These are phyloP conservation scores for Talaromyces sp. DNA, from an alignment of 2,329 filamentous ascomycete species.

Conservation along the genomic window DNA sequence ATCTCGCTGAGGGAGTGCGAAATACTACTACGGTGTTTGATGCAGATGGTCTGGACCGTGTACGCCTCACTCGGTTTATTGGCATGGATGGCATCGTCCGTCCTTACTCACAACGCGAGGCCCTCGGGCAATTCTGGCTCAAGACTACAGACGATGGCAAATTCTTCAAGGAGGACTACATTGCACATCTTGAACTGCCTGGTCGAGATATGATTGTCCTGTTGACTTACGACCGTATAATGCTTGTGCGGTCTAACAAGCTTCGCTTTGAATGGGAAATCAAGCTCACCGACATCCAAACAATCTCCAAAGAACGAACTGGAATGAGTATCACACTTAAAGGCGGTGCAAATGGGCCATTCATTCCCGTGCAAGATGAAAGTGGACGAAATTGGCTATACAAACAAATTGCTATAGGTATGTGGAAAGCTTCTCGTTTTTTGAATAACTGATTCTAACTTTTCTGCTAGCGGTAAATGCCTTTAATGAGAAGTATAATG, in stretches of 20 bases:
- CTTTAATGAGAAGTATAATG: conserved; percentile 64
- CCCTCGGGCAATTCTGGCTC: conserved; percentile 95
- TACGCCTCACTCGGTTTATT: conserved; percentile 89
- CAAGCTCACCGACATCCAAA: conserved; percentile 90
- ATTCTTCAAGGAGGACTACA: conserved; percentile 96
- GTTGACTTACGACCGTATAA: conserved; percentile 80
- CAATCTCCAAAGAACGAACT: conserved; percentile 92
- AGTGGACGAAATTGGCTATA: conserved; percentile 65
- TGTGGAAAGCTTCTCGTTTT: conserved; percentile 14
- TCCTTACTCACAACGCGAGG: conserved; percentile 90
- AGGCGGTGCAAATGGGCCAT: conserved; percentile 88
- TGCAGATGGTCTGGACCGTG: conserved; percentile 86
- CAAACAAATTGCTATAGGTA: conserved; percentile 58
- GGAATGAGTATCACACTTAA: conserved; percentile 85
- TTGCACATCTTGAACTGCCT: conserved; percentile 89
- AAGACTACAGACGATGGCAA: conserved; percentile 97
- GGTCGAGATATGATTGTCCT: conserved; percentile 85
- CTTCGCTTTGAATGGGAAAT: conserved; percentile 94
- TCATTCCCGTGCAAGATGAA: conserved; percentile 90
- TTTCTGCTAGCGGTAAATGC: conserved; percentile 56
- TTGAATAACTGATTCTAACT: not conserved
- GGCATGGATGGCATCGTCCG: conserved; percentile 89
- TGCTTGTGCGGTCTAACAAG: conserved; percentile 82
- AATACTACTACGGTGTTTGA: conserved; percentile 99
- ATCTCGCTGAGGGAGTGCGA: conserved; percentile 93